Evolutionary conservation across 768 basidiomycete species (phyloP).

Genomic region (Podaxis pistillaris): DNA sequence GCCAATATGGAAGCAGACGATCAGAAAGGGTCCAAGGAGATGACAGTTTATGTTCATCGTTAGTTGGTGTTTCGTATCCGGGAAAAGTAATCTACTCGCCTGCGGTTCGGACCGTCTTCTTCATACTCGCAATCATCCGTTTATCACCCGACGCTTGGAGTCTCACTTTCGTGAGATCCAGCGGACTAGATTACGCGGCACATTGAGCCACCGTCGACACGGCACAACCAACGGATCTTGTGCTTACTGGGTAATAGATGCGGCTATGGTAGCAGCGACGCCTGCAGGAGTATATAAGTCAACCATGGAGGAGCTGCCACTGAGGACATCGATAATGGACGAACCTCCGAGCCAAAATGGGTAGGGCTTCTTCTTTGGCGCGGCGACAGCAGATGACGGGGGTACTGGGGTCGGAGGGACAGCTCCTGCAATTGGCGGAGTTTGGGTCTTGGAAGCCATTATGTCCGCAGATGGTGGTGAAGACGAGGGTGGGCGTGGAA

Average conservation of each 20-base stretch:
- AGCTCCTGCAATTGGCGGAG: neutral
- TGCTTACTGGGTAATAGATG: constrained; percentile 80
- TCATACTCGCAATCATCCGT: constrained; percentile 80
- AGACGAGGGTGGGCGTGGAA: neutral
- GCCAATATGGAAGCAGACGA: constrained; percentile 25
- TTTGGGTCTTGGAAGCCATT: constrained; percentile 3
- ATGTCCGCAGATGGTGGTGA: neutral
- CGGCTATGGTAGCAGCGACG: constrained; percentile 82
- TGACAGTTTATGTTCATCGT: neutral
- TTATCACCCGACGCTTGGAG: constrained; percentile 92
- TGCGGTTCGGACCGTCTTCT: constrained; percentile 79
- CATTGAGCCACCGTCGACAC: neutral
- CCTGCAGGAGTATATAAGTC: constrained; percentile 31
- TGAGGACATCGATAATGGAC: constrained; percentile 16
- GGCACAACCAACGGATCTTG: neutral
- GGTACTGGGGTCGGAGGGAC: constrained; percentile 1
- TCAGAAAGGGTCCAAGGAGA: neutral
- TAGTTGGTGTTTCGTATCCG: constrained; percentile 29
- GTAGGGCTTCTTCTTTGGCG: constrained; percentile 65
- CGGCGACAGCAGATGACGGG: neutral
- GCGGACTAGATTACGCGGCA: constrained; percentile 46
- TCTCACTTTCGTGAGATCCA: constrained; percentile 90
- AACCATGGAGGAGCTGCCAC: neutral
- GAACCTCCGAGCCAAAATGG: constrained; percentile 84
- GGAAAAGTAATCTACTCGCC: constrained; percentile 39